Evolutionary conservation across 1,284 basidiomycete genomes (phyloP).

Genomic region (Omphalotus olearius): DNA sequence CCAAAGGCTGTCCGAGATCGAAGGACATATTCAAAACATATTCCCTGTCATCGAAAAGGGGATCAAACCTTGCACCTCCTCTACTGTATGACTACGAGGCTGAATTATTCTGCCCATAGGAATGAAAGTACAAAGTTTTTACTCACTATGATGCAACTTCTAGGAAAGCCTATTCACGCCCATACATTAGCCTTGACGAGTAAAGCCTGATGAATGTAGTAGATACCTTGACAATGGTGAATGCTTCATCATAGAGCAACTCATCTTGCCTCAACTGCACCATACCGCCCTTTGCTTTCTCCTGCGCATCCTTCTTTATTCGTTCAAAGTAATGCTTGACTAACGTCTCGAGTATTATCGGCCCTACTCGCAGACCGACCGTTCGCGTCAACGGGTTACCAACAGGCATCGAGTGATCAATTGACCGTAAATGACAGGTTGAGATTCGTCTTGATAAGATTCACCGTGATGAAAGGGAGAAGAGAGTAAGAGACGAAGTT

Average conservation of each 20-base stretch:
- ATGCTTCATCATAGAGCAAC: slow-evolving; percentile 79
- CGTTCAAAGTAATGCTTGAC: slow-evolving; percentile 80
- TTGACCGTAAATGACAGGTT: no score
- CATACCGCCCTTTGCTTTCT: slow-evolving; percentile 20
- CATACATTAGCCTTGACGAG: background rate
- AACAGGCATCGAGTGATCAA: background rate
- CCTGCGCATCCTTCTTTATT: slow-evolving; percentile 31
- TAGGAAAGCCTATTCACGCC: slow-evolving; percentile 48
- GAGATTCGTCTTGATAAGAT: no score
- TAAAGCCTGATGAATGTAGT: background rate
- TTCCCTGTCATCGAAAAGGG: background rate
- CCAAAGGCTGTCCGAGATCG: slow-evolving; percentile 49
- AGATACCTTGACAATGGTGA: slow-evolving; percentile 74
- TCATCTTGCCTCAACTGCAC: slow-evolving; percentile 67
- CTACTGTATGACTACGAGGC: slow-evolving; percentile 63
- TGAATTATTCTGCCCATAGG: background rate
- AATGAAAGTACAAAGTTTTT: slow-evolving; percentile 20
- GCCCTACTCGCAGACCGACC: slow-evolving; percentile 63
- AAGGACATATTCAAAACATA: background rate
- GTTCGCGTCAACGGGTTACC: slow-evolving; percentile 53
- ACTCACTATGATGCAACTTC: slow-evolving; percentile 46
- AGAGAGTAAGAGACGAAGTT: no score
- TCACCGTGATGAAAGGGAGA: no score
- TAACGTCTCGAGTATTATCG: slow-evolving; percentile 73
- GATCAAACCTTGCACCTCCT: slow-evolving; percentile 67